phyloP scores from a whole-genome alignment of 179 eudicot genomes.

The Silene vulgaris region DNA sequence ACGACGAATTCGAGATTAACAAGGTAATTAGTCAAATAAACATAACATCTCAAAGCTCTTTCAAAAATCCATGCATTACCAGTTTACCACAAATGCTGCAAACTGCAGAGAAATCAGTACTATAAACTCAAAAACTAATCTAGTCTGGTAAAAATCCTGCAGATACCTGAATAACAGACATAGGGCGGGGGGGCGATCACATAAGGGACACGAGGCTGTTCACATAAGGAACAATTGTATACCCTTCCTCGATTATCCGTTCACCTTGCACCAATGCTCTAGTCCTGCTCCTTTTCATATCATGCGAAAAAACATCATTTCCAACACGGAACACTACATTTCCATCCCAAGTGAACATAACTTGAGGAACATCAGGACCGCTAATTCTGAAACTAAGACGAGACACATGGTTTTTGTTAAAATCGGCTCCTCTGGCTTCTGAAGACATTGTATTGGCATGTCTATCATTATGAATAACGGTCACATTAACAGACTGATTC shows the following conservation, averaged over 20 bases:
- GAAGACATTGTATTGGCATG: constrained; percentile 23
- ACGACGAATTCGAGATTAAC: too few relatives aligned
- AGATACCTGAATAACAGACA: too few relatives aligned
- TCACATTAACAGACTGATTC: constrained; percentile 4
- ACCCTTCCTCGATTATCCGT: background rate
- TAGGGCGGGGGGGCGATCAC: background rate
- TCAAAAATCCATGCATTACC: background rate
- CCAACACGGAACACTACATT: constrained; percentile 2
- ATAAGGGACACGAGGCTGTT: constrained; percentile 26
- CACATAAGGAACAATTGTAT: constrained; percentile 24
- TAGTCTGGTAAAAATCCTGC: background rate
- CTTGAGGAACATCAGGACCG: background rate
- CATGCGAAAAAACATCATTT: constrained; percentile 8
- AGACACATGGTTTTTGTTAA: background rate
- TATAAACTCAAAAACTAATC: background rate
- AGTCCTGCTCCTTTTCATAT: constrained; percentile 19
- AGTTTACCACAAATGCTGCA: background rate
- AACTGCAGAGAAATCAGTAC: background rate
- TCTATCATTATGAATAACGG: background rate
- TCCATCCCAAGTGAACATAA: constrained; percentile 19
- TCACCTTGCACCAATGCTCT: constrained; percentile 1
- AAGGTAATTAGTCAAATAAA: too few relatives aligned
- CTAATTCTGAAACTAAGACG: background rate
- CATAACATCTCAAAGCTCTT: background rate
- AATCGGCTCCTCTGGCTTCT: background rate